Conservation (phyloP, 768 basidiomycete genomes). For the Pholiota molesta region DNA sequence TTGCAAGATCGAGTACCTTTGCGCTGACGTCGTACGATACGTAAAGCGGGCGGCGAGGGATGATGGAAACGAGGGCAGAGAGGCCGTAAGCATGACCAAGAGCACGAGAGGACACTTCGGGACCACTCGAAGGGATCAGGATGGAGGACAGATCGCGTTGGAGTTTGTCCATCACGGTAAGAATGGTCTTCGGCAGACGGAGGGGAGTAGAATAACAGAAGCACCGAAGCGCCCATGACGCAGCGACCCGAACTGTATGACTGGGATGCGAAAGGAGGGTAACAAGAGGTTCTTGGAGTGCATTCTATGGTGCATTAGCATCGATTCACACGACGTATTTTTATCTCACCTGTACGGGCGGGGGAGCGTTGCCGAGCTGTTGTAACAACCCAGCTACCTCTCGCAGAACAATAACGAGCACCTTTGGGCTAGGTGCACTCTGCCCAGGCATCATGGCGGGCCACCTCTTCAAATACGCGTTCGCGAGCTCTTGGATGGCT, state of each 20-base stretch:
- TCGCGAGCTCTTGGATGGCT: constrained; percentile 86
- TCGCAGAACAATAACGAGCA: constrained; percentile 73
- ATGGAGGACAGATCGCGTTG: constrained; percentile 81
- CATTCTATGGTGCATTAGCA: constrained; percentile 52
- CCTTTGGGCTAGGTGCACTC: constrained; percentile 62
- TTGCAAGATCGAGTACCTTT: constrained; percentile 90
- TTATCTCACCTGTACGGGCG: constrained; percentile 72
- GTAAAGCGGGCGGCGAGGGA: constrained; percentile 87
- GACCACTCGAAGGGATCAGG: constrained; percentile 68
- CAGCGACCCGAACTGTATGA: constrained; percentile 83
- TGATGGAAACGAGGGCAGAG: constrained; percentile 82
- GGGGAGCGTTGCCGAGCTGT: constrained; percentile 90
- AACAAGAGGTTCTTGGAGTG: constrained; percentile 81
- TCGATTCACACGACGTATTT: neutral
- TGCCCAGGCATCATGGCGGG: constrained; percentile 92
- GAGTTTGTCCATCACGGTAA: constrained; percentile 77
- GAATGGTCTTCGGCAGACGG: constrained; percentile 78
- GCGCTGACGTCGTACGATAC: constrained; percentile 93
- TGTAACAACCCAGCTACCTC: constrained; percentile 87
- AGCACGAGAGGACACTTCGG: constrained; percentile 71
- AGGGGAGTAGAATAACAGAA: constrained; percentile 92
- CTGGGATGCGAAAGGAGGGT: constrained; percentile 86
- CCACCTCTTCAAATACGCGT: constrained; percentile 86
- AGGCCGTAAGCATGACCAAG: constrained; percentile 92
- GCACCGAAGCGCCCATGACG: constrained; percentile 86